Conservation (phyloP, 75 land plant species). For the Ceratopteris richardii region DNA sequence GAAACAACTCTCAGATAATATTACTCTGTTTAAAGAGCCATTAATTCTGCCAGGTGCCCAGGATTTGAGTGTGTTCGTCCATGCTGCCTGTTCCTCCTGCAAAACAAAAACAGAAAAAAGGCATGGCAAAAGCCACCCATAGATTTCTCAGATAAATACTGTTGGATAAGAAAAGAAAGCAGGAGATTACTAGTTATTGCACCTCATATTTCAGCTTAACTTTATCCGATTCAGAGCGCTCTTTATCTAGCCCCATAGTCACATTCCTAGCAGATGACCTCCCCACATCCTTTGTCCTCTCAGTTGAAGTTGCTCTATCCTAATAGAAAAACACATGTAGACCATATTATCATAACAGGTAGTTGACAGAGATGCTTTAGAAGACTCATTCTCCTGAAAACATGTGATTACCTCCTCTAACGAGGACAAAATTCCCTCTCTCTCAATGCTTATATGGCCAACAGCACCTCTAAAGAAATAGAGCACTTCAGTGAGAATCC, state of each 20-base stretch:
- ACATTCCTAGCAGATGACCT: slow-evolving; percentile 7
- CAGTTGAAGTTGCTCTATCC: slow-evolving; percentile 13
- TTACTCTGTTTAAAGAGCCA: neutral
- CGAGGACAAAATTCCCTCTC: slow-evolving; percentile 37
- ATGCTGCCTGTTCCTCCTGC: slow-evolving; percentile 17
- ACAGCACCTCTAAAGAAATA: slow-evolving; percentile 26
- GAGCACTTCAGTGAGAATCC: neutral
- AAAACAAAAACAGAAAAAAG: neutral
- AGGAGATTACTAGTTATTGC: neutral
- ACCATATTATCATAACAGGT: too few relatives aligned
- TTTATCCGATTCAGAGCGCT: slow-evolving; percentile 7
- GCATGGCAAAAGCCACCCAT: neutral
- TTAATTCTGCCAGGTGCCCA: slow-evolving; percentile 10
- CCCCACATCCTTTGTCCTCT: slow-evolving; percentile 13
- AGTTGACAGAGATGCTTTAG: neutral
- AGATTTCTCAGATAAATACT: too few relatives aligned
- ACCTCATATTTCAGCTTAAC: slow-evolving; percentile 6
- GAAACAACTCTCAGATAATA: too few relatives aligned
- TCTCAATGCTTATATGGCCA: slow-evolving; percentile 28
- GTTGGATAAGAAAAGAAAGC: too few relatives aligned
- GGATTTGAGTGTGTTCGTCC: slow-evolving; percentile 12
- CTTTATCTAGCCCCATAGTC: slow-evolving; percentile 14
- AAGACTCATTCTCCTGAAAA: neutral
- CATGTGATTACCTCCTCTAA: slow-evolving; percentile 30
- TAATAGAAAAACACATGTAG: too few relatives aligned